A percentile compares a stretch with the other conserved stretches of the same genome.
phyloP scores from a whole-genome alignment of 2,329 filamentous ascomycete genomes.

The Penicillium hesseltinei region DNA sequence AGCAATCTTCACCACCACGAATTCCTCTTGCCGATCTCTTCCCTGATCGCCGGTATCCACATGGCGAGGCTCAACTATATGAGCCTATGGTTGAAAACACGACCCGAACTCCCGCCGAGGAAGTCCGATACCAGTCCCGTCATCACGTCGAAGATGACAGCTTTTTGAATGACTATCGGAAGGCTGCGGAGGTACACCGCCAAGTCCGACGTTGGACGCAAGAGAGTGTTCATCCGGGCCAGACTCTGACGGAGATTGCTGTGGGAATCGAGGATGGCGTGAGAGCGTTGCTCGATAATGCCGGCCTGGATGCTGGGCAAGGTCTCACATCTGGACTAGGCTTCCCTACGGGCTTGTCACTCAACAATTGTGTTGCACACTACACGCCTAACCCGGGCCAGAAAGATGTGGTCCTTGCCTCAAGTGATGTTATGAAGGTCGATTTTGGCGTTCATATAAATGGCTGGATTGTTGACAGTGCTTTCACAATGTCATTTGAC shows the following conservation, averaged over 20 bases:
- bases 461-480: conserved; percentile 76
- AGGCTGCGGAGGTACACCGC: conserved; percentile 57
- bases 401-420: conserved; percentile 68
- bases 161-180: conserved; percentile 55
- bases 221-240: conserved; percentile 50
- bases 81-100: conserved; percentile 41
- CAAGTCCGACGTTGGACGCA: conserved; percentile 55
- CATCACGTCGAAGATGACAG: conserved; percentile 45
- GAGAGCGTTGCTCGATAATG: conserved; percentile 50
- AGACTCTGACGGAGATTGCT: conserved; percentile 50
- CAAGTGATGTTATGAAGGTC: conserved; percentile 77
- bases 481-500: conserved; percentile 76
- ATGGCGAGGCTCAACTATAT: conserved; percentile 49
- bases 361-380: conserved; percentile 57
- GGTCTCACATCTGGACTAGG: conserved; percentile 53
- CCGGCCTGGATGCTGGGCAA: conserved; percentile 54
- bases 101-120: conserved; percentile 48
- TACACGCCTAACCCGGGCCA: conserved; percentile 58
- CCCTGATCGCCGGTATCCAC: conserved; percentile 44
- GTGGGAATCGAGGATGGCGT: conserved; percentile 56
- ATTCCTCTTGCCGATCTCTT: conserved; percentile 49
- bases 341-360: conserved; percentile 55
- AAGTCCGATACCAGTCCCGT: conserved; percentile 44
- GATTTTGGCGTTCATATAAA: conserved; percentile 81
- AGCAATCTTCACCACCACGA: conserved; percentile 50